phyloP scores from a whole-genome alignment of 2,329 filamentous ascomycete genomes.

The Fusarium mexicanum region DNA sequence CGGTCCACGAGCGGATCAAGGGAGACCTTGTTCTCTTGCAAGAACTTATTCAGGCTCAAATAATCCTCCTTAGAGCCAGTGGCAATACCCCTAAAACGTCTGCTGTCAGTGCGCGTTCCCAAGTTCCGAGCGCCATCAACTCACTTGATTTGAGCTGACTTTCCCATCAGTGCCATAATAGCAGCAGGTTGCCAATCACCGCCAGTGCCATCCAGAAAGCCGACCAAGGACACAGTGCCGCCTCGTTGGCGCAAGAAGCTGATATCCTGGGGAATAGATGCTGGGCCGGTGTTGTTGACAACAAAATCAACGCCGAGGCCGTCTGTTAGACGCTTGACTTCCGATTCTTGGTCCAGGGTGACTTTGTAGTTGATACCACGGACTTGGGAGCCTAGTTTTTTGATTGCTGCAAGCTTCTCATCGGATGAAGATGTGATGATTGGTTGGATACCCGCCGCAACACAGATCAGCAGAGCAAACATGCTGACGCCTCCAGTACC shows the following conservation, averaged over 20 bases:
- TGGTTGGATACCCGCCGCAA: neutral
- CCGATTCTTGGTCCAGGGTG: fast-evolving
- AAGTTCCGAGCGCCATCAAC: neutral
- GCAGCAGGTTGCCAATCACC: neutral
- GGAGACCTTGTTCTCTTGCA: neutral
- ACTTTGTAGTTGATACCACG: neutral
- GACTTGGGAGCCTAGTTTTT: fast-evolving
- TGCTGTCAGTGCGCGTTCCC: neutral
- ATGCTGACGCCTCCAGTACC: neutral
- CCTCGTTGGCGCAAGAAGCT: neutral
- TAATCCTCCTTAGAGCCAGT: neutral
- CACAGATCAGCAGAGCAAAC: neutral
- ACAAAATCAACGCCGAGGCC: neutral
- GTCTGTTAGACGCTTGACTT: fast-evolving
- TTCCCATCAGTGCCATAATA: neutral
- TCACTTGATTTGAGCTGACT: neutral
- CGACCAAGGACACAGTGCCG: neutral
- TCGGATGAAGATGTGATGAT: neutral
- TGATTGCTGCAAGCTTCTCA: neutral
- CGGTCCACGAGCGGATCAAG: neutral
- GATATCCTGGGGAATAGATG: neutral
- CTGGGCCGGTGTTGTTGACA: neutral
- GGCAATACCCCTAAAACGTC: neutral
- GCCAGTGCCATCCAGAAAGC: neutral
- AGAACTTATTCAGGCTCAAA: neutral